These are phyloP conservation scores for Pseudogymnoascus sp. DNA, from an alignment of 2,329 filamentous ascomycete species.

Conservation along the genomic window DNA sequence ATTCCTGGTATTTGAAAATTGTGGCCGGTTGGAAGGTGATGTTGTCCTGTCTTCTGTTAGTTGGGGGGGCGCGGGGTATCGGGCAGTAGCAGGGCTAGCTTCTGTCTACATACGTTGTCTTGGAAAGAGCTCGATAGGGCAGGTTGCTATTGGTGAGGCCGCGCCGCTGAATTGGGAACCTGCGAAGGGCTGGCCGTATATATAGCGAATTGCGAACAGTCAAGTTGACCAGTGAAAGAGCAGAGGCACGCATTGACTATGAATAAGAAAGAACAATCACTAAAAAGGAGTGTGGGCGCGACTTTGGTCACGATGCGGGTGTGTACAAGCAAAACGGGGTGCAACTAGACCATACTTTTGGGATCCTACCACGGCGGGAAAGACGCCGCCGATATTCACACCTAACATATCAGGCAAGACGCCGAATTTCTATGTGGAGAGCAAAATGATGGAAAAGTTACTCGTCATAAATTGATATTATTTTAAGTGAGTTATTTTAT, in stretches of 20 bases:
- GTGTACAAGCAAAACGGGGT: not conserved
- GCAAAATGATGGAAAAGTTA: not conserved
- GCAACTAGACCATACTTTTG: not conserved
- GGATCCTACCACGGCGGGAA: not conserved
- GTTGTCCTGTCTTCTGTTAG: slow-evolving; percentile 17
- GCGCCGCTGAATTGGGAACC: slow-evolving; percentile 4
- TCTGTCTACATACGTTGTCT: slow-evolving; percentile 2
- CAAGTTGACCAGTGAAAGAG: slow-evolving; percentile 8
- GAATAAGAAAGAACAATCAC: slow-evolving; percentile 7
- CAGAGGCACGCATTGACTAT: slow-evolving; percentile 8
- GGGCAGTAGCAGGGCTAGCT: slow-evolving; percentile 8
- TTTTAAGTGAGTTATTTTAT: slow-evolving; percentile 1
- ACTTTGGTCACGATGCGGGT: slow-evolving; percentile 1
- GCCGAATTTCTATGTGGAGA: not conserved
- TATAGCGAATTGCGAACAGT: slow-evolving; percentile 7
- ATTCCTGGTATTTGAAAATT: slow-evolving; percentile 17
- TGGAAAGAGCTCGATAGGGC: slow-evolving; percentile 4
- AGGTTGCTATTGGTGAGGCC: slow-evolving; percentile 9
- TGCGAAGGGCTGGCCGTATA: slow-evolving; percentile 3
- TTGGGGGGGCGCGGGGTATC: not conserved
- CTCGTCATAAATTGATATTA: slow-evolving; percentile 5
- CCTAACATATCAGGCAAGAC: not conserved
- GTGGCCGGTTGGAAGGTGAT: slow-evolving; percentile 18
- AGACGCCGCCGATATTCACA: not conserved
- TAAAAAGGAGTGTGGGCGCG: slow-evolving; percentile 3